Base-by-base conservation (phyloP, 1,284 basidiomycete species). In the Malassezia vespertilionis region DNA sequence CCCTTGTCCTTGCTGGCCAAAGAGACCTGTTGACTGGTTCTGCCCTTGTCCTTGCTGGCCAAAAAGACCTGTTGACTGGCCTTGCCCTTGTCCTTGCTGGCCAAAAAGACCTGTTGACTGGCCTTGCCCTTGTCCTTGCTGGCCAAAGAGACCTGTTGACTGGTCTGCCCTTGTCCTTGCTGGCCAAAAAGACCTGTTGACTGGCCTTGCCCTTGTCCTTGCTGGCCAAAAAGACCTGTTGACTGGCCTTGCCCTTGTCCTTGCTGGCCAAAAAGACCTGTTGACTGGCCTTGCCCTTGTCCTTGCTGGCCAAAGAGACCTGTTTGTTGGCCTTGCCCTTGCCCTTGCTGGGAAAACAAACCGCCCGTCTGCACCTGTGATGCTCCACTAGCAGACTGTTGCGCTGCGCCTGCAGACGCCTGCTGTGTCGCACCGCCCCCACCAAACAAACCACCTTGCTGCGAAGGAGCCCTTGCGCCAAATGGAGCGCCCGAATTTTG, bases 401-500 rank as follows among this genome's bases (percentile, higher is more conserved):
- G 44, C 36, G 2, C 44, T 42, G 21, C 46, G 42, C 9, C 18
- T 28, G 26, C 26, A 12, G 26, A 12, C 26, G 26, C 26, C 26
- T 28, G 26, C 12, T 7, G 8, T 7, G 8, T 28, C 26, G 26
- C 36, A 17, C 11, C 24, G 24, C 34, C n/a, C 0, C 15, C n/a
- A 12, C 41, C 48, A 34, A 50, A 40, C 44, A 51, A 21, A 27
- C 20, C 31, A 22, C 33, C 38, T 14, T n/a, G 50, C 50, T 11
- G 50, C 40, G 37, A 28, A 17, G 26, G 26, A 14, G 50, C 41
- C 14, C 49, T 57, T 22, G 47, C 52, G 20, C 53, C 57, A 24
- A 59, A 61, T 1, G 57, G 58, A 50, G 62, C 57, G 47, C 37
- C 41, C 21, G 57, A 53, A 14, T 52, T 40, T 21, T 28, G 33